Conservation (phyloP, 176 grass and related monocot species). For the Oryza nivara region DNA sequence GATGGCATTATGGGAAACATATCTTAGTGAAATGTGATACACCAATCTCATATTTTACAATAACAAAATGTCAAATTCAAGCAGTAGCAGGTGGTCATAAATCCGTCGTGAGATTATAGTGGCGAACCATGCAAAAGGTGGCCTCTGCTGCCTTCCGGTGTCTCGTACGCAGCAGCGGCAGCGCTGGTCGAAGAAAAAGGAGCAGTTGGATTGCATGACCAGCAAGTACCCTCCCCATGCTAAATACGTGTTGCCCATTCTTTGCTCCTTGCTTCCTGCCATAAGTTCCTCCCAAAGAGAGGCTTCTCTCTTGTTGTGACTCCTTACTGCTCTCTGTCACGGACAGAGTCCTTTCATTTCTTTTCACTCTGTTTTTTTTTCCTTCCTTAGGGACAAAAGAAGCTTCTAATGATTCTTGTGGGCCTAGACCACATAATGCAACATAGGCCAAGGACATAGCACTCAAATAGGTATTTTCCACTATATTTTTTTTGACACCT, state of each 20-base stretch:
- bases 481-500: too few relatives aligned
- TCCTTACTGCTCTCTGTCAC: constrained; percentile 20
- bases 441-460: too few relatives aligned
- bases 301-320: constrained; percentile 49
- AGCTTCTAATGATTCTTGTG: constrained; percentile 27
- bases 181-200: constrained; percentile 40
- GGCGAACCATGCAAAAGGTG: constrained; percentile 28
- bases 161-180: constrained; percentile 11
- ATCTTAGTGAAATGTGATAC: not conserved
- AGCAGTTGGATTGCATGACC: constrained; percentile 58
- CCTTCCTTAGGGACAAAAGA: not conserved
- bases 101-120: constrained; percentile 17
- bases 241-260: constrained; percentile 54
- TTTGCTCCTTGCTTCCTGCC: constrained; percentile 56
- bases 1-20: not conserved
- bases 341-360: not conserved
- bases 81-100: not conserved
- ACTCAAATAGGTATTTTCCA: too few relatives aligned
- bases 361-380: not conserved
- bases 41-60: not conserved
- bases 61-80: not conserved
- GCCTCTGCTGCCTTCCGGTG: constrained; percentile 19
- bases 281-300: constrained; percentile 8
- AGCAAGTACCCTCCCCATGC: constrained; percentile 40
- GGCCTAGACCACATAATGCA: too few relatives aligned